Conservation (phyloP, 768 basidiomycete species). For the Leccinum uliginosum region DNA sequence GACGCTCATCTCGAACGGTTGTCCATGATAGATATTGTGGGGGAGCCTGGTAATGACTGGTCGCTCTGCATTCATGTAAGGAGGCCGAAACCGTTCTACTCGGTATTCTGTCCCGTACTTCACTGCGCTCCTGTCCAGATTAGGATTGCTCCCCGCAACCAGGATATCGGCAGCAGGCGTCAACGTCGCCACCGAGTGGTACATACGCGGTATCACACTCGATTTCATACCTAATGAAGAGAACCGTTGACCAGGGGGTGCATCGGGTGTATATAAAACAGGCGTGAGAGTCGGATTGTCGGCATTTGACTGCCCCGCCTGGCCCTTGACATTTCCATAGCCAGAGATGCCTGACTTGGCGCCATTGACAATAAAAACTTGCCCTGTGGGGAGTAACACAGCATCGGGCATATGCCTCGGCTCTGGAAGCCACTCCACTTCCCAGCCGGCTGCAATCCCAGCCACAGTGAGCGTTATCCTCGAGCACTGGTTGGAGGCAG, state of each 20-base stretch:
- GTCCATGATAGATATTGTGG: conserved; percentile 40
- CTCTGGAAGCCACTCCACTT: conserved; percentile 69
- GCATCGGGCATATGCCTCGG: conserved; percentile 76
- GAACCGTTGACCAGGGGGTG: conserved; percentile 55
- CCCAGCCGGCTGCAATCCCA: conserved; percentile 68
- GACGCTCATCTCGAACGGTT: conserved; percentile 45
- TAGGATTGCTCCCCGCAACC: conserved; percentile 83
- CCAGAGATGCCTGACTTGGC: conserved; percentile 70
- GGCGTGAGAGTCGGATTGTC: conserved; percentile 66
- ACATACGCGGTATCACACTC: conserved; percentile 68
- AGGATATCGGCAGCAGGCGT: conserved; percentile 68
- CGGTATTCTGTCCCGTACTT: conserved; percentile 84
- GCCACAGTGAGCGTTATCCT: conserved; percentile 60
- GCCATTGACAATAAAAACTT: conserved; percentile 73
- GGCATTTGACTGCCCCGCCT: conserved; percentile 75
- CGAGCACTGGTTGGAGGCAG: conserved; percentile 70
- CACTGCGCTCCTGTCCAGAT: conserved; percentile 69
- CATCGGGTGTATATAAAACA: conserved; percentile 62
- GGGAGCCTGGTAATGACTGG: conserved; percentile 44
- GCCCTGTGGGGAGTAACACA: conserved; percentile 75
- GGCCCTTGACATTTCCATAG: conserved; percentile 67
- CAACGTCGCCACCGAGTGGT: conserved; percentile 80
- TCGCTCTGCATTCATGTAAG: conserved; percentile 64
- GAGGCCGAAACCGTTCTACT: conserved; percentile 81
- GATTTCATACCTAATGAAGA: conserved; percentile 51